These are phyloP conservation scores for Echinochloa phyllopogon DNA, from an alignment of 176 grass and related monocot species.

Conservation along the genomic window DNA sequence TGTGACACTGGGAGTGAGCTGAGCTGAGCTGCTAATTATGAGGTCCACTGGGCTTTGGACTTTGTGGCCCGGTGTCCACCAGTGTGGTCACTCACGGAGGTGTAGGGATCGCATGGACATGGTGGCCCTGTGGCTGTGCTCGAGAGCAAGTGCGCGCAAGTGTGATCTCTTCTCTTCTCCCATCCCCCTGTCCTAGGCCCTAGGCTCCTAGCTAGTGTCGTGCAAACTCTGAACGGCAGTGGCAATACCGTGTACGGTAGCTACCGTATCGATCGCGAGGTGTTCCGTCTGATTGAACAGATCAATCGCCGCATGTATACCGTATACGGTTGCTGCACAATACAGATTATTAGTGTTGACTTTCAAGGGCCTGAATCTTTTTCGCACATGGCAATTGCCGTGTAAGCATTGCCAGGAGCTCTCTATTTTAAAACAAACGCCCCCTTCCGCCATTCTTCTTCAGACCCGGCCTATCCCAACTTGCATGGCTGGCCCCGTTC, in stretches of 20 bases:
- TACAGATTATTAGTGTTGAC: background rate
- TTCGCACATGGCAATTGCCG: background rate
- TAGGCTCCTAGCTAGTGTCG: background rate
- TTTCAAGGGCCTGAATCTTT: background rate
- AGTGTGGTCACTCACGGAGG: conserved; percentile 22
- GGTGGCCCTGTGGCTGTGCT: background rate
- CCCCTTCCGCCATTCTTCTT: background rate
- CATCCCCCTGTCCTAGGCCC: background rate
- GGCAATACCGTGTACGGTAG: background rate
- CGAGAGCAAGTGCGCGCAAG: background rate
- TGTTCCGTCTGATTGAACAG: background rate
- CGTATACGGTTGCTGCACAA: background rate
- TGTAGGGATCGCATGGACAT: conserved; percentile 27
- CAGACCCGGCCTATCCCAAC: background rate
- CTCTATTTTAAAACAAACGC: background rate
- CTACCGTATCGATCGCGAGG: background rate
- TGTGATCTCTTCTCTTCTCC: background rate
- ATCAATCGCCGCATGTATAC: background rate
- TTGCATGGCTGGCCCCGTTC: background rate
- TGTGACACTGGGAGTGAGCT: conserved; percentile 43
- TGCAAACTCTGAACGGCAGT: background rate
- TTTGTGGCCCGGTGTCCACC: conserved; percentile 22
- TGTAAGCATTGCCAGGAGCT: background rate
- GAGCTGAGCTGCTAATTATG: conserved; percentile 40
- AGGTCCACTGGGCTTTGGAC: conserved; percentile 61